Conservation (phyloP, 371 early-diverging fungal species). For the Saksenaea oblongispora region DNA sequence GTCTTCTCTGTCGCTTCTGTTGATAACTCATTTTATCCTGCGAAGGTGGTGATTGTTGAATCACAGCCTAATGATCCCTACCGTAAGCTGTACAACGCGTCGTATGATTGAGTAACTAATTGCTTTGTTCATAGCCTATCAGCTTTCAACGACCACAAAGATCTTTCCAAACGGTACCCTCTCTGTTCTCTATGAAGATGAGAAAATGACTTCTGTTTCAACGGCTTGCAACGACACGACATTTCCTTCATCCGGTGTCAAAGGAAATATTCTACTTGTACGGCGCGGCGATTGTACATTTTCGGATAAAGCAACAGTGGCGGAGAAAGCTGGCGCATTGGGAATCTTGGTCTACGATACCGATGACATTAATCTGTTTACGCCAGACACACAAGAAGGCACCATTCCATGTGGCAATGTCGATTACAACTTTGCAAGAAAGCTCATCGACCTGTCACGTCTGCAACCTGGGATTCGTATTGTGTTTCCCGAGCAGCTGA, state of each 20-base stretch:
- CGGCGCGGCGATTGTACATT: conserved; percentile 58
- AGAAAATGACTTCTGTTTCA: not conserved
- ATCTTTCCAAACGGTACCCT: conserved; percentile 30
- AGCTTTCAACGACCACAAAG: conserved; percentile 22
- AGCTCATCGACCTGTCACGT: conserved; percentile 10
- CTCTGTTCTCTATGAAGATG: conserved; percentile 8
- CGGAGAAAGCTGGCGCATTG: conserved; percentile 42
- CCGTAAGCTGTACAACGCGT: conserved; percentile 24
- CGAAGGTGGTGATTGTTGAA: conserved; percentile 15
- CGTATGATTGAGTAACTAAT: conserved; percentile 37
- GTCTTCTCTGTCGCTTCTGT: conserved; percentile 65
- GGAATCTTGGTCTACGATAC: conserved; percentile 57
- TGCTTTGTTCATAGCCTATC: conserved; percentile 41
- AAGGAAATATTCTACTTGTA: conserved; percentile 44
- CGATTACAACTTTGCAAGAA: conserved; percentile 21
- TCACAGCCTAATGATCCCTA: conserved; percentile 18
- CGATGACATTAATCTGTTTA: conserved; percentile 10
- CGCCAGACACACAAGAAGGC: conserved; percentile 13
- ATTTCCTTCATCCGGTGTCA: conserved; percentile 7
- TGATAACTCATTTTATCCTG: conserved; percentile 40
- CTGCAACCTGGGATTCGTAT: not conserved
- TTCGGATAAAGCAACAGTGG: conserved; percentile 38
- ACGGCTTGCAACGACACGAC: conserved; percentile 4
- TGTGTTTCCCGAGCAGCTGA: conserved; percentile 7
- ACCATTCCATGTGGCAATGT: conserved; percentile 46